These are phyloP conservation scores for Cladosporium sp. DNA, from an alignment of 2,329 filamentous ascomycete genomes.

Conservation along the genomic window DNA sequence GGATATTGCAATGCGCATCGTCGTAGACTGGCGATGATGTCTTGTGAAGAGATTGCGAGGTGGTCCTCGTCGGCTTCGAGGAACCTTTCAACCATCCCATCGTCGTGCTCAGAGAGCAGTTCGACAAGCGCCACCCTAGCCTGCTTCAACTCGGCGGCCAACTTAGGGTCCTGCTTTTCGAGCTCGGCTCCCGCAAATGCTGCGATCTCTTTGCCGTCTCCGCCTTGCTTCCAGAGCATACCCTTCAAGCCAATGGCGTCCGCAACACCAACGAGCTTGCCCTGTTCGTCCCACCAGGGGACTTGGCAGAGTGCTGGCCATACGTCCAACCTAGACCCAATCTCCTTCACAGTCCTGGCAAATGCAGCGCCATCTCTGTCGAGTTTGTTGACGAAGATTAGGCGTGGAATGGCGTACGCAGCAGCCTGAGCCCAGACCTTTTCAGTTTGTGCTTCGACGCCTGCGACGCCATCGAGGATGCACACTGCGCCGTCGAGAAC, in stretches of 20 bases:
- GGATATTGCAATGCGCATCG: constrained; percentile 67
- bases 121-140: constrained; percentile 80
- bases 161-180: constrained; percentile 47
- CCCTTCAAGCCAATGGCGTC: constrained; percentile 77
- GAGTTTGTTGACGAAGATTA: constrained; percentile 82
- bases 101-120: constrained; percentile 83
- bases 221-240: constrained; percentile 69
- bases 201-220: constrained; percentile 59
- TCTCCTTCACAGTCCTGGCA: constrained; percentile 79
- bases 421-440: constrained; percentile 92
- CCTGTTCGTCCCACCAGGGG: constrained; percentile 80
- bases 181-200: constrained; percentile 58
- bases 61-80: constrained; percentile 75
- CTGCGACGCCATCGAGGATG: constrained; percentile 87
- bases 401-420: constrained; percentile 78
- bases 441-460: constrained; percentile 95
- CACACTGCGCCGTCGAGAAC: constrained; percentile 90
- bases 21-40: constrained; percentile 73
- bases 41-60: constrained; percentile 61
- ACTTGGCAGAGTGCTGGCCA: constrained; percentile 94
- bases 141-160: constrained; percentile 68
- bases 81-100: constrained; percentile 80
- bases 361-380: constrained; percentile 82
- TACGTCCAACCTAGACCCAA: constrained; percentile 73
- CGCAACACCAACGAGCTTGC: constrained; percentile 77